These are phyloP conservation scores for Rhizopogon salebrosus DNA, from an alignment of 768 basidiomycete genomes.

Conservation along the genomic window DNA sequence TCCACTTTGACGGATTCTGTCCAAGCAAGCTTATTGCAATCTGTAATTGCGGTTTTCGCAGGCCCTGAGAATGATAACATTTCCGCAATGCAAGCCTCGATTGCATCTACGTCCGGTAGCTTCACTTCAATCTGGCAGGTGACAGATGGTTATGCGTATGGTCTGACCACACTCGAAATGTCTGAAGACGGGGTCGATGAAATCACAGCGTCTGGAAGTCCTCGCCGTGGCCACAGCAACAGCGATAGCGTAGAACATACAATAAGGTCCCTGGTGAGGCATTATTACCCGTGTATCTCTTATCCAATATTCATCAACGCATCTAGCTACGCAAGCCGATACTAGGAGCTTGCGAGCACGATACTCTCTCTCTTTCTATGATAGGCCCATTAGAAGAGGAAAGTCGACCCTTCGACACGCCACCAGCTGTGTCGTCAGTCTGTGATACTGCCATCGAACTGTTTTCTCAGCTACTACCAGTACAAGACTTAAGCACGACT, in stretches of 20 bases:
- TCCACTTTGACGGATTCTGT: slow-evolving; percentile 76
- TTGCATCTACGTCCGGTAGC: slow-evolving; percentile 77
- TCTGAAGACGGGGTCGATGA: slow-evolving; percentile 37
- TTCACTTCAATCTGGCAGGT: slow-evolving; percentile 86
- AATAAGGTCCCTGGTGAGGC: slow-evolving; percentile 69
- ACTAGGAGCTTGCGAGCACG: slow-evolving; percentile 81
- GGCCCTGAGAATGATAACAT: slow-evolving; percentile 81
- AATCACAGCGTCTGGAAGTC: neutral
- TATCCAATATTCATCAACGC: neutral
- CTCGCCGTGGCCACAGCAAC: slow-evolving; percentile 43
- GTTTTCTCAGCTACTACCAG: slow-evolving; percentile 72
- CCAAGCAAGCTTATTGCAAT: slow-evolving; percentile 78
- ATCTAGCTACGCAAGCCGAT: slow-evolving; percentile 57
- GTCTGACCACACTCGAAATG: slow-evolving; percentile 69
- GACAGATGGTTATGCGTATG: slow-evolving; percentile 87
- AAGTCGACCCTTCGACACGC: slow-evolving; percentile 50
- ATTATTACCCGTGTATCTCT: neutral
- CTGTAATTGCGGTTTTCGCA: slow-evolving; percentile 76
- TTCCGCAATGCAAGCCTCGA: slow-evolving; percentile 86
- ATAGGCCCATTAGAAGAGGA: slow-evolving; percentile 38
- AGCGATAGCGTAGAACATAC: slow-evolving; percentile 76
- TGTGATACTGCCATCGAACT: slow-evolving; percentile 88
- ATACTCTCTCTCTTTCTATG: slow-evolving; percentile 69
- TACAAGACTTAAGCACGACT: slow-evolving; percentile 64
- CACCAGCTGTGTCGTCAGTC: slow-evolving; percentile 75